phyloP scores from a whole-genome alignment of 2,329 filamentous ascomycete genomes.

The Cyclaneusma minus region DNA sequence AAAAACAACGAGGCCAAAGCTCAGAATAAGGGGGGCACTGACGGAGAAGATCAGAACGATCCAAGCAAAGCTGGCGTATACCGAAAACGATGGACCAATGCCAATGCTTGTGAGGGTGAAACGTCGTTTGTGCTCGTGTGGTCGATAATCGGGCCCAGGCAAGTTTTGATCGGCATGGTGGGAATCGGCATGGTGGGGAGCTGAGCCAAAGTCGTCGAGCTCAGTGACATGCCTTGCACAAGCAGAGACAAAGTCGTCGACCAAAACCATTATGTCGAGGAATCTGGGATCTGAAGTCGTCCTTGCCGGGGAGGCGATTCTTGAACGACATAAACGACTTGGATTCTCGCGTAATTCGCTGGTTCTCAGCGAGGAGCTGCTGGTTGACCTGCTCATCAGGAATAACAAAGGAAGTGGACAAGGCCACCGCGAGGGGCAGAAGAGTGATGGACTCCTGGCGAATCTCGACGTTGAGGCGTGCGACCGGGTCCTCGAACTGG shows the following conservation, averaged over 20 bases:
- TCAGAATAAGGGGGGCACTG: constrained; percentile 74
- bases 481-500: constrained; percentile 95
- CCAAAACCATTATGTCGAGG: constrained; percentile 13
- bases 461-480: too few relatives aligned
- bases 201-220: too few relatives aligned
- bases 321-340: constrained; percentile 14
- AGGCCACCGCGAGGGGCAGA: constrained; percentile 31
- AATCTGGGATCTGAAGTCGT: constrained; percentile 6
- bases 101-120: too few relatives aligned
- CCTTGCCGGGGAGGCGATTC: constrained; percentile 19
- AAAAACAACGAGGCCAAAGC: constrained; percentile 88
- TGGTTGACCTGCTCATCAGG: constrained; percentile 31
- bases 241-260: constrained; percentile 10
- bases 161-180: too few relatives aligned
- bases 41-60: constrained; percentile 83
- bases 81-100: constrained; percentile 86
- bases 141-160: too few relatives aligned
- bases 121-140: too few relatives aligned
- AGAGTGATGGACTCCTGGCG: constrained; percentile 24
- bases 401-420: constrained; percentile 34
- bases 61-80: constrained; percentile 92
- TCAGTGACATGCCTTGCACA: too few relatives aligned
- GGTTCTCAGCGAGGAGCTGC: constrained; percentile 22
- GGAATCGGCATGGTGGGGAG: too few relatives aligned
- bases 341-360: constrained; percentile 10